Conservation (phyloP, 2,329 filamentous ascomycete genomes). For the Colletotrichum tropicale region DNA sequence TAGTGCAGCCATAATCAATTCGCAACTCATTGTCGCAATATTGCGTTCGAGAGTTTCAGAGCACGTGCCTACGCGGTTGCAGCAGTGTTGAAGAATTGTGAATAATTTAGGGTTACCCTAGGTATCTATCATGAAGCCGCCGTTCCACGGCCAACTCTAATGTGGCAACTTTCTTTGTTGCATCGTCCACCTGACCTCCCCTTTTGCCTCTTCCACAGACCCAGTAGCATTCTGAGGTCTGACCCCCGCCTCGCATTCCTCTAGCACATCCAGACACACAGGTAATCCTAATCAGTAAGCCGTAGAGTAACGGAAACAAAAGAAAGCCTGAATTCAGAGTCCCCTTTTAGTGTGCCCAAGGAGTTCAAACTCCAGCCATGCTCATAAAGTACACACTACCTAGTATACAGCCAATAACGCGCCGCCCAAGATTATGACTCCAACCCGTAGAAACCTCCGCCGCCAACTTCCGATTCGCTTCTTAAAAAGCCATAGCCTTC, state of each 20-base stretch:
- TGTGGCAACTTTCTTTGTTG: background rate
- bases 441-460: background rate
- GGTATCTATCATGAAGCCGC: slow-evolving; percentile 6
- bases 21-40: background rate
- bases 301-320: slow-evolving; percentile 14
- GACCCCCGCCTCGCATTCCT: background rate
- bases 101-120: slow-evolving; percentile 4
- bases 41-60: background rate
- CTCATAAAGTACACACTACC: slow-evolving; percentile 17
- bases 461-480: background rate
- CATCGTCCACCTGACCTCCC: background rate
- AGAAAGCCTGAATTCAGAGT: slow-evolving; percentile 20
- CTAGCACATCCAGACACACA: background rate
- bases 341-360: slow-evolving; percentile 19
- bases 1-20: background rate
- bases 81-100: background rate
- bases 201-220: background rate
- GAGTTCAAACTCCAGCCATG: slow-evolving; percentile 14
- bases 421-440: slow-evolving; percentile 20
- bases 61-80: background rate
- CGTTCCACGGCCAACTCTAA: background rate
- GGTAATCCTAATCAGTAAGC: background rate
- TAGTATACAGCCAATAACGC: slow-evolving; percentile 22
- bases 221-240: background rate
- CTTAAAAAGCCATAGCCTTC: slow-evolving; percentile 82